A percentile compares a stretch with the other conserved stretches of the same genome.
These are phyloP conservation scores for Hevea brasiliensis DNA, from an alignment of 345 rosid genomes.

Conservation along the genomic window DNA sequence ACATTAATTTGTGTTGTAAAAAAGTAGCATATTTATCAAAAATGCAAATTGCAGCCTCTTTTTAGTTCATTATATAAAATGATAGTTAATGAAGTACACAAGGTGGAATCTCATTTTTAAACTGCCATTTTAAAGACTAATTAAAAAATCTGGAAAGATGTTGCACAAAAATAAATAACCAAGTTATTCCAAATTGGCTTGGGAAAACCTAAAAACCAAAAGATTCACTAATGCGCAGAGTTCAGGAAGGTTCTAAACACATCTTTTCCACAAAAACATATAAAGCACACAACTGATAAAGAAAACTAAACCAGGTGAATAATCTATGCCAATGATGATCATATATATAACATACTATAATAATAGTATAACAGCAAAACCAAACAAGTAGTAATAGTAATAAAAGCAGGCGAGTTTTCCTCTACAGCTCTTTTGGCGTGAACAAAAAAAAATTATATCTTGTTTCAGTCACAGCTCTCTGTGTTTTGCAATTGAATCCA, in stretches of 20 bases:
- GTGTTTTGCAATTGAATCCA: too few relatives aligned
- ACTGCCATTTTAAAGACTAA: not conserved
- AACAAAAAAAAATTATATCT: too few relatives aligned
- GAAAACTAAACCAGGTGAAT: too few relatives aligned
- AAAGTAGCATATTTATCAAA: slow-evolving; percentile 11
- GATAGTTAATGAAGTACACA: not conserved
- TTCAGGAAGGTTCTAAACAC: not conserved
- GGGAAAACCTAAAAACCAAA: not conserved
- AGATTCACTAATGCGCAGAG: not conserved
- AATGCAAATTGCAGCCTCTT: not conserved
- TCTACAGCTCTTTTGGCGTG: too few relatives aligned
- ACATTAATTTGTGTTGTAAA: slow-evolving; percentile 75
- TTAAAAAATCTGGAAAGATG: not conserved
- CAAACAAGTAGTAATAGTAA: too few relatives aligned
- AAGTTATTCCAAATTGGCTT: not conserved
- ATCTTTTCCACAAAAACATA: not conserved
- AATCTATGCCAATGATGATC: too few relatives aligned
- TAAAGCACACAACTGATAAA: too few relatives aligned
- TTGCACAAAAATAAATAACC: not conserved
- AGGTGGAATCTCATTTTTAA: not conserved
- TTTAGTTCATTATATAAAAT: not conserved
- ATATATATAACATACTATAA: too few relatives aligned
- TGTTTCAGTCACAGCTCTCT: too few relatives aligned
- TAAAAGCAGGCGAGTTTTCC: too few relatives aligned
- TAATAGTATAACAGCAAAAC: too few relatives aligned